A percentile compares a stretch with the other conserved stretches of the same genome.
These are phyloP conservation scores for Candida succiphila DNA, from an alignment of 805 yeast genomes.

Conservation along the genomic window DNA sequence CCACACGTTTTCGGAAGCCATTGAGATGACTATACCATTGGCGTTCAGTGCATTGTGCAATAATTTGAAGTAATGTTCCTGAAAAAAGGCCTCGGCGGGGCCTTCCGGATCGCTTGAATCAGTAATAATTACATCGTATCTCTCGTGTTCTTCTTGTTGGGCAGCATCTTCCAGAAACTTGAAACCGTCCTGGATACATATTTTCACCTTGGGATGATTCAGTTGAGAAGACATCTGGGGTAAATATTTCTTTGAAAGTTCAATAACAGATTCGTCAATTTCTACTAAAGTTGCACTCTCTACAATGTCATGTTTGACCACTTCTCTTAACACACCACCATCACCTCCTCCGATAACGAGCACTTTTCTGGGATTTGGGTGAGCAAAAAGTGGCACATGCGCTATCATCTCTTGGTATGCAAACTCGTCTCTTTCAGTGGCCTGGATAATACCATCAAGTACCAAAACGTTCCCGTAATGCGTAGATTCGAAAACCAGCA, in stretches of 20 bases:
- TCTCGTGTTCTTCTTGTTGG: conserved; percentile 24
- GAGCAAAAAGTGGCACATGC: conserved; percentile 73
- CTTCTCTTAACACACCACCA: conserved; percentile 88
- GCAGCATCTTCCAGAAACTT: conserved; percentile 46
- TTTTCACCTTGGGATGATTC: conserved; percentile 53
- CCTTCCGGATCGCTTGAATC: conserved; percentile 93
- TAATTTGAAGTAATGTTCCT: conserved; percentile 63
- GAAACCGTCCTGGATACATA: conserved; percentile 77
- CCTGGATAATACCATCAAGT: conserved; percentile 83
- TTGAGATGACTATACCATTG: conserved; percentile 56
- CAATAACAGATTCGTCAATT: conserved; percentile 76
- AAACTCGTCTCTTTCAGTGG: conserved; percentile 87
- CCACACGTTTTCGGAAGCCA: conserved; percentile 82
- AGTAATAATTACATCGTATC: conserved; percentile 78
- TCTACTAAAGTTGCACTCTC: conserved; percentile 74
- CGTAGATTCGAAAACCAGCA: conserved; percentile 64
- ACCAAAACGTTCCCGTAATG: conserved; percentile 83
- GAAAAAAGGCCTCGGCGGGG: conserved; percentile 87
- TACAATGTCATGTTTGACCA: conserved; percentile 53
- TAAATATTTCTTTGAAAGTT: conserved; percentile 58
- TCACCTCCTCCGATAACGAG: conserved; percentile 94
- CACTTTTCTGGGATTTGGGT: conserved; percentile 63
- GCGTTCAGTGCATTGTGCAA: conserved; percentile 51
- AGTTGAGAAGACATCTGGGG: conserved; percentile 68
- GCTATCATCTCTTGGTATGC: conserved; percentile 91